phyloP scores from a whole-genome alignment of 345 rosid genomes.

The Carallia brachiata region DNA sequence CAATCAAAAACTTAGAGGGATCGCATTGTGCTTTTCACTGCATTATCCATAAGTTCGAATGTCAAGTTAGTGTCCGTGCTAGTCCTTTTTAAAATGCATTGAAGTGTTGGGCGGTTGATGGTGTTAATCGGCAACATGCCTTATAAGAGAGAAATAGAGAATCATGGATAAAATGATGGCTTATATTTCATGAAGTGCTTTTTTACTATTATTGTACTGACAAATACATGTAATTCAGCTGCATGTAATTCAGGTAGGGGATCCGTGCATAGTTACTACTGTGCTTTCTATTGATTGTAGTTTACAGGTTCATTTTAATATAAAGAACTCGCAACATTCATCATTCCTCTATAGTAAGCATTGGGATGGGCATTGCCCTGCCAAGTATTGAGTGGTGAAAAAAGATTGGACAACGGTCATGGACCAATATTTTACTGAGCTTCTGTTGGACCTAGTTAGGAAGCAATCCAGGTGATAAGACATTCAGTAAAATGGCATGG shows the following conservation, averaged over 20 bases:
- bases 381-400: constrained; percentile 28
- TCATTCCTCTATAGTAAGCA: constrained; percentile 18
- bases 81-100: too few relatives aligned
- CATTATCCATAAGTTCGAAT: too few relatives aligned
- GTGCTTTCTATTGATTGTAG: too few relatives aligned
- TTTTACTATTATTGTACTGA: not conserved
- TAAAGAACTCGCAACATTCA: constrained; percentile 6
- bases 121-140: too few relatives aligned
- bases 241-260: not conserved
- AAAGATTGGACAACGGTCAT: constrained; percentile 36
- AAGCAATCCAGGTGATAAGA: constrained; percentile 29
- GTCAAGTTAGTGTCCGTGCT: too few relatives aligned
- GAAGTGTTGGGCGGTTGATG: too few relatives aligned
- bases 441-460: constrained; percentile 41
- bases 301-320: not conserved
- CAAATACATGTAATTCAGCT: not conserved
- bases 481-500: constrained; percentile 45
- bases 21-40: too few relatives aligned
- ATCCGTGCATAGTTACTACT: not conserved
- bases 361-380: constrained; percentile 25
- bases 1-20: not conserved
- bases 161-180: too few relatives aligned
- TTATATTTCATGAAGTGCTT: not conserved
- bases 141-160: too few relatives aligned
- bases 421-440: constrained; percentile 45